Evolutionary conservation across 2,329 filamentous ascomycete species (phyloP).

Genomic region (Hypomyces perniciosus): DNA sequence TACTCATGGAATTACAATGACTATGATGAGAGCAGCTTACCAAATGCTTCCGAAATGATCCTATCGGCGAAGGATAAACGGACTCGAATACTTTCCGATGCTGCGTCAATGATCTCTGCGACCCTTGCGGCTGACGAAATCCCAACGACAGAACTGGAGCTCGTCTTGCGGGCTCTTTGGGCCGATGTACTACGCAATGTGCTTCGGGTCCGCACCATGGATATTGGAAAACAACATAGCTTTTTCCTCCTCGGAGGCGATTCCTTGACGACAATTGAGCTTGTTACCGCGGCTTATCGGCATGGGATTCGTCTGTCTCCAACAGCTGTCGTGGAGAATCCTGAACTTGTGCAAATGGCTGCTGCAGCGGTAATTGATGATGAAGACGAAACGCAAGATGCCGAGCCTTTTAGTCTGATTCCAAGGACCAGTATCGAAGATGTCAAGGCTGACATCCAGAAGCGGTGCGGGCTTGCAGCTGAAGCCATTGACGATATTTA

Average conservation of each 20-base stretch:
- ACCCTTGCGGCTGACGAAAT: neutral
- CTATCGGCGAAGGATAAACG: constrained; percentile 3
- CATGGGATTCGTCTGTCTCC: constrained; percentile 4
- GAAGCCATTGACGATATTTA: constrained; percentile 4
- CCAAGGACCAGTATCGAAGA: neutral
- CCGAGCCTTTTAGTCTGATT: constrained; percentile 1
- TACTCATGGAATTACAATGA: neutral
- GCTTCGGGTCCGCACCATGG: neutral
- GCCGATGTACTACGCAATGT: constrained; percentile 2
- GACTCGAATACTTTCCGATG: neutral
- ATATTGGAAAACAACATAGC: constrained; percentile 13
- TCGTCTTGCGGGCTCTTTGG: constrained; percentile 3
- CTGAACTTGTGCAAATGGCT: constrained; percentile 4
- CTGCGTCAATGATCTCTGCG: neutral
- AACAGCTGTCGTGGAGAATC: neutral
- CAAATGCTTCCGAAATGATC: neutral
- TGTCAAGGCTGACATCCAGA: neutral
- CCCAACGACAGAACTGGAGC: constrained; percentile 2
- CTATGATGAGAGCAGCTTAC: neutral
- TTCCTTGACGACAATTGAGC: constrained; percentile 3
- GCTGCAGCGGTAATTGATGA: neutral
- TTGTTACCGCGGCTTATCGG: constrained; percentile 2
- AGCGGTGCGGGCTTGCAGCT: neutral
- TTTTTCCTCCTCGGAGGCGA: constrained; percentile 8
- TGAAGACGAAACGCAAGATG: neutral